phyloP scores from a whole-genome alignment of 352 stramenopile species.

The Globisporangium irregulare region DNA sequence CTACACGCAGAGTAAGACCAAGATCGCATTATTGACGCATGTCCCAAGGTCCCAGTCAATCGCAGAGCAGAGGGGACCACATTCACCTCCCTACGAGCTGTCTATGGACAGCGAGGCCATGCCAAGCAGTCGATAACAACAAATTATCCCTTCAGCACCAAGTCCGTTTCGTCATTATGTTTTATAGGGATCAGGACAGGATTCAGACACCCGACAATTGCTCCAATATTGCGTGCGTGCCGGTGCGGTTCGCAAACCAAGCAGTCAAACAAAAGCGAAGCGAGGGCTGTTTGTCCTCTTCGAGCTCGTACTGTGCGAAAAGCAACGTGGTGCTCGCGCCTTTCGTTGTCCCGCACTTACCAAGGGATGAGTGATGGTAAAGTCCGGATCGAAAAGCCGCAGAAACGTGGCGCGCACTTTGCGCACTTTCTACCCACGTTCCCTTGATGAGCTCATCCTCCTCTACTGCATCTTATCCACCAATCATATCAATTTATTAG shows the following conservation, averaged over 20 bases:
- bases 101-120: neutral
- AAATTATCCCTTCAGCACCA: neutral
- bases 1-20: neutral
- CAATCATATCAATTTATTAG: neutral
- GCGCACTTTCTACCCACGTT: neutral
- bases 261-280: too few relatives aligned
- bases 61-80: too few relatives aligned
- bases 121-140: neutral
- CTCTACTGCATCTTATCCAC: neutral
- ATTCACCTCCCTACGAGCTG: too few relatives aligned
- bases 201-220: neutral
- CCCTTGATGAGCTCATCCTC: neutral
- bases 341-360: neutral
- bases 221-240: neutral
- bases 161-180: too few relatives aligned
- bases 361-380: neutral
- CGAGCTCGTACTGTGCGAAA: neutral
- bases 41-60: neutral
- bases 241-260: too few relatives aligned
- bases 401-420: neutral
- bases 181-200: neutral
- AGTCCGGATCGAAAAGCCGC: conserved; percentile 2
- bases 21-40: neutral
- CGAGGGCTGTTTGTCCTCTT: neutral
- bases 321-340: neutral